Evolutionary conservation across 129 eudicot species (phyloP).

Genomic region (Flaveria bidentis): DNA sequence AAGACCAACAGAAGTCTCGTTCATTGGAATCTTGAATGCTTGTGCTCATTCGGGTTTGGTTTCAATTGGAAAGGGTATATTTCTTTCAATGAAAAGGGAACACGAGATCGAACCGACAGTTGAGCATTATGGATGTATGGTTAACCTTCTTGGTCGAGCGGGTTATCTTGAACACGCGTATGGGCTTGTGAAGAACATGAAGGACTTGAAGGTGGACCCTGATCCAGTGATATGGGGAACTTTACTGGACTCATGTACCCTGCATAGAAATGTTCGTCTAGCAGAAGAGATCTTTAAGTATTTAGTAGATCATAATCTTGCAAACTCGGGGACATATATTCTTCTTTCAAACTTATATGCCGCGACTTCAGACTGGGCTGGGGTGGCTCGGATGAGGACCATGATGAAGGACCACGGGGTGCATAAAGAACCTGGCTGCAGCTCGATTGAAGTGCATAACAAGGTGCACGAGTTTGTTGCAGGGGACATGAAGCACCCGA

Average conservation of each 20-base stretch:
- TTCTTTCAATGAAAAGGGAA: conserved; percentile 48
- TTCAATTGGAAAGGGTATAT: conserved; percentile 53
- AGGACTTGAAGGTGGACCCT: conserved; percentile 40
- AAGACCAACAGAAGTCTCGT: conserved; percentile 61
- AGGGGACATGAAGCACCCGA: conserved; percentile 75
- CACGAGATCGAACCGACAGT: conserved; percentile 52
- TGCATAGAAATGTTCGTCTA: conserved; percentile 51
- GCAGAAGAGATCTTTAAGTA: conserved; percentile 62
- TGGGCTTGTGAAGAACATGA: conserved; percentile 50
- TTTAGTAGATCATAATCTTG: conserved; percentile 40
- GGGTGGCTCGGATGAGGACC: conserved; percentile 61
- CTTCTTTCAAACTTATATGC: conserved; percentile 80
- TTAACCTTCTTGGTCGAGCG: conserved; percentile 86
- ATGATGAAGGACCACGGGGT: conserved; percentile 63
- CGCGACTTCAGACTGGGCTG: conserved; percentile 55
- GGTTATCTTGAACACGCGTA: conserved; percentile 73
- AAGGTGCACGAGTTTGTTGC: conserved; percentile 76
- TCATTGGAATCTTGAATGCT: conserved; percentile 66
- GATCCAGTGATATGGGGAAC: conserved; percentile 78
- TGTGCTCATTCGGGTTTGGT: conserved; percentile 86
- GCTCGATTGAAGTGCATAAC: conserved; percentile 74
- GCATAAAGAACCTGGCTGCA: conserved; percentile 81
- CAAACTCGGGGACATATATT: conserved; percentile 61
- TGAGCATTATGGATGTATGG: conserved; percentile 92
- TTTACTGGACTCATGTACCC: conserved; percentile 70